phyloP scores from a whole-genome alignment of 169 alveolate genomes.

The Eimeria praecox region DNA sequence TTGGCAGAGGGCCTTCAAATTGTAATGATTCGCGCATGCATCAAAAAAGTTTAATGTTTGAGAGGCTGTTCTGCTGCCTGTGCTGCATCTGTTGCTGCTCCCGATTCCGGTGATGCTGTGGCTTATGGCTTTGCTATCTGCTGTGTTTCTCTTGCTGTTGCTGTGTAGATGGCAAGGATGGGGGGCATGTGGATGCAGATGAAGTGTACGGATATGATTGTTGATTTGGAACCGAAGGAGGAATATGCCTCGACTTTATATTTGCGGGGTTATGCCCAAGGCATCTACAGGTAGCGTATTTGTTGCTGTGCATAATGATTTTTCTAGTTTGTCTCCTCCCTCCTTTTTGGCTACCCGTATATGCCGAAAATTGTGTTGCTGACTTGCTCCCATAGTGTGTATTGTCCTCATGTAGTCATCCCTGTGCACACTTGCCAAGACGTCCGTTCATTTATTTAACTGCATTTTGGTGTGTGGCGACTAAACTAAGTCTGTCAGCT shows the following conservation, averaged over 20 bases:
- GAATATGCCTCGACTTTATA: background rate
- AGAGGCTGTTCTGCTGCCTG: background rate
- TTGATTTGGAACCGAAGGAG: conserved; percentile 45
- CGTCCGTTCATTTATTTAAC: background rate
- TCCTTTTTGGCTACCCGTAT: background rate
- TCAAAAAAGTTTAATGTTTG: background rate
- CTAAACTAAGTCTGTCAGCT: background rate
- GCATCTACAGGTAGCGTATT: conserved; percentile 17
- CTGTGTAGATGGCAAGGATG: conserved; percentile 74
- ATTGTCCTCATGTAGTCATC: background rate
- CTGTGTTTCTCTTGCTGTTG: background rate
- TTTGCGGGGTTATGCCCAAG: conserved; percentile 24
- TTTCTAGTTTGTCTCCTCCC: background rate
- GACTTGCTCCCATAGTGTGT: background rate
- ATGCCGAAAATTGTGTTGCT: background rate
- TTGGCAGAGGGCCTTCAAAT: background rate
- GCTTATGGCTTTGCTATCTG: background rate
- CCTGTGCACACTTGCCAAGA: background rate
- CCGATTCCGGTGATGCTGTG: background rate
- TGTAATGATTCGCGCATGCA: background rate
- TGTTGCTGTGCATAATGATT: too few species aligned
- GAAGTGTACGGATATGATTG: conserved; percentile 65
- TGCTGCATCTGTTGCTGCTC: background rate
- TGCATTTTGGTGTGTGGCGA: background rate
- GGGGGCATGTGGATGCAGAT: conserved; percentile 78